These are phyloP conservation scores for Terfezia claveryi DNA, from an alignment of 495 filamentous ascomycete species.

Conservation along the genomic window DNA sequence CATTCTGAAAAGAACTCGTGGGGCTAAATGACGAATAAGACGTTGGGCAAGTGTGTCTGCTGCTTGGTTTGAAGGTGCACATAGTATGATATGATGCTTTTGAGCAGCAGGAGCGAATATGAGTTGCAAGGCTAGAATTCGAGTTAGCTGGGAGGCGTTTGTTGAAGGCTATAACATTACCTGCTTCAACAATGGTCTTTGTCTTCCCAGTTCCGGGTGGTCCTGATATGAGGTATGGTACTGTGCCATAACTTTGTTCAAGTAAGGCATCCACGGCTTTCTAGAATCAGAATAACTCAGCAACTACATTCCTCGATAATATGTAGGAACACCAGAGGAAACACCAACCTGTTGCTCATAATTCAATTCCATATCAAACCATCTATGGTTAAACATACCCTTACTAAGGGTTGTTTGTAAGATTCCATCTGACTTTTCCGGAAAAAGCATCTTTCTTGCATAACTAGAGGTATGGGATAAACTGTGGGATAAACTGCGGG, in stretches of 20 bases:
- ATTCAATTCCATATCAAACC: conserved; percentile 27
- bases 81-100: conserved; percentile 28
- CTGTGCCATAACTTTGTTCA: conserved; percentile 24
- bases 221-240: conserved; percentile 32
- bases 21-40: conserved; percentile 23
- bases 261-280: conserved; percentile 27
- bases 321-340: background rate
- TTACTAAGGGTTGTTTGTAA: conserved; percentile 23
- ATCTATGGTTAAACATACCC: conserved; percentile 14
- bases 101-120: conserved; percentile 14
- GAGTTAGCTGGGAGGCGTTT: background rate
- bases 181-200: conserved; percentile 31
- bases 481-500: too few relatives aligned
- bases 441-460: conserved; percentile 28
- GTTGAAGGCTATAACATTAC: conserved; percentile 12
- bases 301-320: background rate
- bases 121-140: conserved; percentile 7
- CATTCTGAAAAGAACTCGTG: conserved; percentile 26
- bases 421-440: conserved; percentile 22
- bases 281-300: conserved; percentile 4
- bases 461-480: too few relatives aligned
- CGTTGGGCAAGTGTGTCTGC: conserved; percentile 31
- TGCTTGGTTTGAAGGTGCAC: conserved; percentile 34
- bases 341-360: conserved; percentile 26
- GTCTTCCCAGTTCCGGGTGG: conserved; percentile 35